Evolutionary conservation across 2,329 filamentous ascomycete species (phyloP).

Genomic region (Colletotrichum limetticola): DNA sequence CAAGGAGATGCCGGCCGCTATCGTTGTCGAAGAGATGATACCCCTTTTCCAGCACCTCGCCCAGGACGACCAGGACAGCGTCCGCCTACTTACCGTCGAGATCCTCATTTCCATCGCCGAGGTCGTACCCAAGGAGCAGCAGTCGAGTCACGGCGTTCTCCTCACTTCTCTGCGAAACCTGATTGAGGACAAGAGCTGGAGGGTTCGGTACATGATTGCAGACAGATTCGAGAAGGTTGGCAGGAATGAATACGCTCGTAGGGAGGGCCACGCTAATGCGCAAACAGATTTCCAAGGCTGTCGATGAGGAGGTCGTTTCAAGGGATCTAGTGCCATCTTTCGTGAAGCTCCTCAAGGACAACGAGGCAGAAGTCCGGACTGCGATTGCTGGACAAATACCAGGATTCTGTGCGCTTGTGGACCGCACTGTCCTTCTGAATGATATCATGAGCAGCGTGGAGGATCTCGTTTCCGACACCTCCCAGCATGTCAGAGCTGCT

Average conservation of each 20-base stretch:
- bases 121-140: conserved; percentile 97
- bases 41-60: conserved; percentile 97
- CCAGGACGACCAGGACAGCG: conserved; percentile 96
- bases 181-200: conserved; percentile 99
- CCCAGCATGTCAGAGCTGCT: conserved; percentile 95
- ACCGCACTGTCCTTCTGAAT: conserved; percentile 87
- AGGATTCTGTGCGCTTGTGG: conserved; percentile 92
- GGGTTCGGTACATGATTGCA: conserved; percentile 98
- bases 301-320: conserved; percentile 95
- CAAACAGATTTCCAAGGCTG: conserved; percentile 90
- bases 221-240: conserved; percentile 95
- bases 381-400: conserved; percentile 98
- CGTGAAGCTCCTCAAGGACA: conserved; percentile 97
- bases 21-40: conserved; percentile 99
- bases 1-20: conserved; percentile 91
- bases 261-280: conserved; percentile 32
- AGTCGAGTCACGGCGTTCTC: conserved; percentile 93
- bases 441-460: conserved; percentile 98
- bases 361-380: conserved; percentile 95
- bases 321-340: conserved; percentile 96
- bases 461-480: conserved; percentile 94
- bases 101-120: conserved; percentile 97
- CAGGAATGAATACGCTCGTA: background rate
- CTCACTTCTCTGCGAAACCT: conserved; percentile 89
- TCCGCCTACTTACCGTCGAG: conserved; percentile 94